phyloP scores from a whole-genome alignment of 225 moss, liverwort and hornwort species.

The Ulota crispa region DNA sequence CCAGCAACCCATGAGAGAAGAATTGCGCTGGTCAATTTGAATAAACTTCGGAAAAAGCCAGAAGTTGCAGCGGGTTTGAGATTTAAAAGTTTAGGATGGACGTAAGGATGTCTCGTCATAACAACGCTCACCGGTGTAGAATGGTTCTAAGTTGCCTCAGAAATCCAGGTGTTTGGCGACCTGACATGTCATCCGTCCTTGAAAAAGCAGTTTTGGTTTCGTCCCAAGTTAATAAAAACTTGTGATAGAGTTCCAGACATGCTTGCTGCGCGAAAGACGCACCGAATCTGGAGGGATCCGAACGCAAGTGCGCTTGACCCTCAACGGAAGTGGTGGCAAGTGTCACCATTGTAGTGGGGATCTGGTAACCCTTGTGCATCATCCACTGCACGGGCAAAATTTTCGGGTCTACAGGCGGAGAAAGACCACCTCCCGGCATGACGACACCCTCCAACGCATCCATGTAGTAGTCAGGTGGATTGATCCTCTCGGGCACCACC shows the following conservation, averaged over 20 bases:
- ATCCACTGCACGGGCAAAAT: slow-evolving; percentile 81
- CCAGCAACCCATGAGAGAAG: neutral
- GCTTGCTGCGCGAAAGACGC: slow-evolving; percentile 60
- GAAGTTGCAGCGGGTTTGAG: neutral
- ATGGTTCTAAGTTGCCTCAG: slow-evolving; percentile 56
- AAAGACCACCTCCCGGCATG: slow-evolving; percentile 27
- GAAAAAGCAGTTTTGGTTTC: slow-evolving; percentile 47
- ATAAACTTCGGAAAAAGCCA: too few relatives aligned
- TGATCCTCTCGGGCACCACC: slow-evolving; percentile 74
- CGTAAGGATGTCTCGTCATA: neutral
- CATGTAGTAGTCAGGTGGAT: slow-evolving; percentile 96
- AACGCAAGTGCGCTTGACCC: slow-evolving; percentile 6
- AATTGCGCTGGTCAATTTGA: neutral
- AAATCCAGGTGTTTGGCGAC: slow-evolving; percentile 76
- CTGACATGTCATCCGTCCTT: slow-evolving; percentile 58
- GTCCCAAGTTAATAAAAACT: slow-evolving; percentile 62
- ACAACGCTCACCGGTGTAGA: slow-evolving; percentile 57
- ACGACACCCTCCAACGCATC: slow-evolving; percentile 74
- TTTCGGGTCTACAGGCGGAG: slow-evolving; percentile 44
- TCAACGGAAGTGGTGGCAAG: slow-evolving; percentile 17
- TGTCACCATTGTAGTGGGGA: slow-evolving; percentile 61
- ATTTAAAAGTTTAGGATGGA: neutral
- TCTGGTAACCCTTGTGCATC: slow-evolving; percentile 86
- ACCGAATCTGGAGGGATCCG: slow-evolving; percentile 28
- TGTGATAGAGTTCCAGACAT: slow-evolving; percentile 60